A percentile compares a stretch with the other conserved stretches of the same genome.
Conservation (phyloP, 257 asterid species). For the Penstemon barbatus region DNA sequence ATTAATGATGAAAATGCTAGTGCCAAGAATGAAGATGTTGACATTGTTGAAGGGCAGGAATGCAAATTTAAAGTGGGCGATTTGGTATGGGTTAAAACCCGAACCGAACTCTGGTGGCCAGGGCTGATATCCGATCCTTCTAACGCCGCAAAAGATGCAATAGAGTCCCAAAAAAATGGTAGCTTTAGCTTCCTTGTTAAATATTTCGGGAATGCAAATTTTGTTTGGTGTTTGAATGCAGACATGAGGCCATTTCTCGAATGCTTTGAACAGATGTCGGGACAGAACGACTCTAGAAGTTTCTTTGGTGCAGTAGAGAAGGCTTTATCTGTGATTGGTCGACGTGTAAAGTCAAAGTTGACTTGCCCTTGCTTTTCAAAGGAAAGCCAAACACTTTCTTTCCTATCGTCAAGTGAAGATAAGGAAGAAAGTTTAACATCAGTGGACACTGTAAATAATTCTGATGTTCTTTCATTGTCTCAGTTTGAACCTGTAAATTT, state of each 20-base stretch:
- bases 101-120: conserved; percentile 80
- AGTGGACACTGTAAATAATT: conserved; percentile 20
- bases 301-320: conserved; percentile 62
- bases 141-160: conserved; percentile 23
- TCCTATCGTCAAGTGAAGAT: conserved; percentile 8
- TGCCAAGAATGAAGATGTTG: conserved; percentile 28
- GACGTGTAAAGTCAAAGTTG: conserved; percentile 57
- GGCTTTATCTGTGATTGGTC: conserved; percentile 62
- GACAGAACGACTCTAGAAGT: conserved; percentile 44
- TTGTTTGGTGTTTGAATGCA: conserved; percentile 47
- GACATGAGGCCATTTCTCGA: conserved; percentile 69
- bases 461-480: conserved; percentile 36
- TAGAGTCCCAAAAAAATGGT: conserved; percentile 32
- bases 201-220: conserved; percentile 49
- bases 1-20: conserved; percentile 20
- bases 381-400: conserved; percentile 30
- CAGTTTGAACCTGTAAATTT: conserved; percentile 55
- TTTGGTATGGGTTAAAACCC: conserved; percentile 74
- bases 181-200: conserved; percentile 47
- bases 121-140: conserved; percentile 62
- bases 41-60: conserved; percentile 26
- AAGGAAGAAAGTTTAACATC: conserved; percentile 24
- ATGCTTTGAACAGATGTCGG: conserved; percentile 51
- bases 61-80: conserved; percentile 51
- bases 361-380: conserved; percentile 64